Percentiles rank a stretch among this genome's conserved stretches.
Evolutionary conservation across 2,329 filamentous ascomycete genomes (phyloP).

Genomic region (Simplicillium sp.): DNA sequence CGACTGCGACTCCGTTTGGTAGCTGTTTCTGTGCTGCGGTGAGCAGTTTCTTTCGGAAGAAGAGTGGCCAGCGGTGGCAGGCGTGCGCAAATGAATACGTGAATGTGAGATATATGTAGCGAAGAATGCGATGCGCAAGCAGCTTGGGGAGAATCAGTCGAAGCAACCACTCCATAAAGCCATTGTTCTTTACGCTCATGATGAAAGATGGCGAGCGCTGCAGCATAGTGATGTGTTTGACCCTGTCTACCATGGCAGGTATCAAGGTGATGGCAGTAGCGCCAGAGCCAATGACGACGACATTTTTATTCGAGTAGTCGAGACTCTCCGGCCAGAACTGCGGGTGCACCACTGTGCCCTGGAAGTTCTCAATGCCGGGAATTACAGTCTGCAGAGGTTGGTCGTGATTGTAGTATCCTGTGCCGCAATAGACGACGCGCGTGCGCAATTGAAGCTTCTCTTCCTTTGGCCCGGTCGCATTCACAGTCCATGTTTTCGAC

Average conservation of each 20-base stretch:
- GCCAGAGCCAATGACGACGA: conserved; percentile 67
- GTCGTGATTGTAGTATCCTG: conserved; percentile 66
- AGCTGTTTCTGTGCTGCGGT: conserved; percentile 35
- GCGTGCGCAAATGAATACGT: conserved; percentile 19
- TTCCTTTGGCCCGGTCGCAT: conserved; percentile 24
- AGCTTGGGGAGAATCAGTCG: conserved; percentile 34
- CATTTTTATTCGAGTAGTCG: conserved; percentile 55
- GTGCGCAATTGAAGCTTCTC: conserved; percentile 18
- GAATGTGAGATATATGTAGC: conserved; percentile 17
- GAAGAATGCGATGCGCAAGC: conserved; percentile 34
- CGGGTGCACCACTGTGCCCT: conserved; percentile 55
- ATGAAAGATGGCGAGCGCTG: conserved; percentile 72
- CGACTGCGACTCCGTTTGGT: conserved; percentile 40
- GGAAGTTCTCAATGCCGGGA: conserved; percentile 58
- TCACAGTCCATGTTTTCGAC: conserved; percentile 45
- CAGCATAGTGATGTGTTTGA: conserved; percentile 64
- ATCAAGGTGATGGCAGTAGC: conserved; percentile 73
- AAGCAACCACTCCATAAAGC: conserved; percentile 24
- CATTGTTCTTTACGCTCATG: conserved; percentile 36
- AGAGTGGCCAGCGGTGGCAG: conserved; percentile 26
- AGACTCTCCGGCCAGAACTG: conserved; percentile 69
- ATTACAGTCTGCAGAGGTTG: conserved; percentile 50
- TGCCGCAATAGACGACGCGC: conserved; percentile 51
- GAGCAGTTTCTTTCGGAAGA: conserved; percentile 20
- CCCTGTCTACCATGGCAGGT: conserved; percentile 57